These are phyloP conservation scores for Alnus glutinosa DNA, from an alignment of 306 rosid genomes.

Conservation along the genomic window DNA sequence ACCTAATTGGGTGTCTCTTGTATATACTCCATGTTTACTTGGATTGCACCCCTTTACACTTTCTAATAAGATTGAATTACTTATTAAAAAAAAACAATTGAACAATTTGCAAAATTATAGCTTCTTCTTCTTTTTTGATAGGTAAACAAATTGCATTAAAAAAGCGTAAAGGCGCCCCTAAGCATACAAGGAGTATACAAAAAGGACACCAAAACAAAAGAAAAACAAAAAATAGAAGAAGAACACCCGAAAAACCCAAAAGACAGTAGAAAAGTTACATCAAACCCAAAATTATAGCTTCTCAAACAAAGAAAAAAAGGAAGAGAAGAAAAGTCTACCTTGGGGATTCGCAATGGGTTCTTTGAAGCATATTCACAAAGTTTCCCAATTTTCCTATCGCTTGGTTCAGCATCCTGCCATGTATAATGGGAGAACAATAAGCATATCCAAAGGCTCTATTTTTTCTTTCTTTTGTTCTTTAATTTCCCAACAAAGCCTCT, in stretches of 20 bases:
- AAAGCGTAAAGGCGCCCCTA: too few relatives aligned
- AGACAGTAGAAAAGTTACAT: too few relatives aligned
- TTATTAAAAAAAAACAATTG: not conserved
- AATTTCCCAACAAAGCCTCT: not conserved
- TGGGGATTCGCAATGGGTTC: conserved; percentile 59
- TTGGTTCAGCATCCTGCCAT: conserved; percentile 53
- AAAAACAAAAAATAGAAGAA: not conserved
- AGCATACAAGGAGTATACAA: too few relatives aligned
- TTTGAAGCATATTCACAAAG: conserved; percentile 58
- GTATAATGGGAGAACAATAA: conserved; percentile 9
- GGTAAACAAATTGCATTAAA: too few relatives aligned
- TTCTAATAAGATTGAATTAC: too few relatives aligned
- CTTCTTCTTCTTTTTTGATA: not conserved
- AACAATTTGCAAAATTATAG: conserved; percentile 5
- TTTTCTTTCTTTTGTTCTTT: not conserved
- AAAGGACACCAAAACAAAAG: not conserved
- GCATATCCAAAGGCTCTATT: not conserved
- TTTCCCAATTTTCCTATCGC: conserved; percentile 53
- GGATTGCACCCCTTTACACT: too few relatives aligned
- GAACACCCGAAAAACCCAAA: too few relatives aligned
- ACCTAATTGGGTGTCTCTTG: too few relatives aligned
- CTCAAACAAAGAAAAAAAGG: not conserved
- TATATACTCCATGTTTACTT: too few relatives aligned
- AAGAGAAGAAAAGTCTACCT: conserved; percentile 26
- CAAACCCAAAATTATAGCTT: too few relatives aligned